These are phyloP conservation scores for Neopestalotiopsis sp. DNA, from an alignment of 2,329 filamentous ascomycete species.

Conservation along the genomic window DNA sequence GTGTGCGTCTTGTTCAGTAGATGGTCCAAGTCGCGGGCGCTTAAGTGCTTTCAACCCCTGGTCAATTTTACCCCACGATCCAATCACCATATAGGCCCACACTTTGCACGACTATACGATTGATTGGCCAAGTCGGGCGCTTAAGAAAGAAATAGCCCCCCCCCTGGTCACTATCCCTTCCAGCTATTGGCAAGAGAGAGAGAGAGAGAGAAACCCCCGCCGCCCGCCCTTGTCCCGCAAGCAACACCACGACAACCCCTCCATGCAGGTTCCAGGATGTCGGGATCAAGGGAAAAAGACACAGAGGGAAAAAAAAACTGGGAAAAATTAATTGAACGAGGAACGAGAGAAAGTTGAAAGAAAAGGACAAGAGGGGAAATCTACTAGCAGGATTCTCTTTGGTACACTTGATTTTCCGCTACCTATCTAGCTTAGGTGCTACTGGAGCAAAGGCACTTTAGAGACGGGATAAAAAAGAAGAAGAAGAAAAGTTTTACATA, in stretches of 20 bases:
- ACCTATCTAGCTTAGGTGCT: too few species aligned
- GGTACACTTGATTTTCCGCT: too few species aligned
- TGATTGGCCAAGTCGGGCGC: slow-evolving; percentile 16
- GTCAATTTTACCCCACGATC: slow-evolving; percentile 3
- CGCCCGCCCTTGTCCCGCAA: slow-evolving; percentile 2
- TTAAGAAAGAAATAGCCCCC: slow-evolving; percentile 10
- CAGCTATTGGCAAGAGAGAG: slow-evolving; percentile 1
- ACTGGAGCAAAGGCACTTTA: too few species aligned
- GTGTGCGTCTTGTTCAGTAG: background rate
- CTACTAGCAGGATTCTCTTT: too few species aligned
- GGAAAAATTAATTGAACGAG: slow-evolving; percentile 21
- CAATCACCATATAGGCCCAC: slow-evolving; percentile 20
- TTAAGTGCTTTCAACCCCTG: slow-evolving; percentile 22
- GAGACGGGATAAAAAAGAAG: too few species aligned
- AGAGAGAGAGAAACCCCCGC: background rate
- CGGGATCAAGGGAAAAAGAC: slow-evolving; percentile 21
- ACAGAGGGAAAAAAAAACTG: slow-evolving; percentile 3
- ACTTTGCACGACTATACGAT: background rate
- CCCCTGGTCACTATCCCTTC: slow-evolving; percentile 15
- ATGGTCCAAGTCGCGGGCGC: slow-evolving; percentile 29
- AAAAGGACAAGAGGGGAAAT: background rate
- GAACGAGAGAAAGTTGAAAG: background rate
- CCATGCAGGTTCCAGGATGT: slow-evolving; percentile 32
- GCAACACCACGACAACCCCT: background rate
- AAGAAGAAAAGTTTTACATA: too few species aligned